Conservation (phyloP, 2,329 filamentous ascomycete species). For the Teratosphaeria gauchensis region DNA sequence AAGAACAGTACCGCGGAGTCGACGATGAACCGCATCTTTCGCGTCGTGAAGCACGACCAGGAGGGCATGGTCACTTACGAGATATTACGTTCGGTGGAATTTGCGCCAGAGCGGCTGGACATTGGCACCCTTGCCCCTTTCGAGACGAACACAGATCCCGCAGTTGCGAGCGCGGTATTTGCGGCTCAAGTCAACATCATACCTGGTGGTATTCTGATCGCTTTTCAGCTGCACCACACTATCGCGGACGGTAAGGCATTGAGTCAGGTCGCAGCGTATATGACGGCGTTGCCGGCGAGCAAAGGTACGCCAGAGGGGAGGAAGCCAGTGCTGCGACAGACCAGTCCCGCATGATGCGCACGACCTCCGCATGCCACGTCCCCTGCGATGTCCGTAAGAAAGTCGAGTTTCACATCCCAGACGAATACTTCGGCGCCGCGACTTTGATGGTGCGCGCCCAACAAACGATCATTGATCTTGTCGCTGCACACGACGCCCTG, state of each 20-base stretch:
- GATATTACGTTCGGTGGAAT: neutral
- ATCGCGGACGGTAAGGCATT: neutral
- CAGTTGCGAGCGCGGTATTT: neutral
- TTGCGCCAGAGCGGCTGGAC: neutral
- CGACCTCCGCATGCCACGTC: neutral
- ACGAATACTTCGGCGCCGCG: neutral
- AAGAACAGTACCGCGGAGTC: neutral
- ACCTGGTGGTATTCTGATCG: neutral
- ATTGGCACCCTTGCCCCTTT: neutral
- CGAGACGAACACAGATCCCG: neutral
- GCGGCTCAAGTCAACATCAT: neutral
- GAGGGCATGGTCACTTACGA: neutral
- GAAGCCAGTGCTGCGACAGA: slow-evolving; percentile 24
- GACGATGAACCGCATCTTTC: neutral
- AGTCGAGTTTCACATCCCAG: neutral
- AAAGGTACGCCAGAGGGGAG: neutral
- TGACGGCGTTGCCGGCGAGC: neutral
- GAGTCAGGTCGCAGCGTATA: neutral
- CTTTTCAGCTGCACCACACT: neutral
- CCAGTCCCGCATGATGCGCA: slow-evolving; percentile 44
- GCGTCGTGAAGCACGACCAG: neutral
- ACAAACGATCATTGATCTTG: neutral
- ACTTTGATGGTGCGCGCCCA: neutral
- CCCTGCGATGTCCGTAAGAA: neutral
- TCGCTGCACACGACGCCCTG: neutral